These are phyloP conservation scores for Cicer yamashitae DNA, from an alignment of 306 rosid species.

Conservation along the genomic window DNA sequence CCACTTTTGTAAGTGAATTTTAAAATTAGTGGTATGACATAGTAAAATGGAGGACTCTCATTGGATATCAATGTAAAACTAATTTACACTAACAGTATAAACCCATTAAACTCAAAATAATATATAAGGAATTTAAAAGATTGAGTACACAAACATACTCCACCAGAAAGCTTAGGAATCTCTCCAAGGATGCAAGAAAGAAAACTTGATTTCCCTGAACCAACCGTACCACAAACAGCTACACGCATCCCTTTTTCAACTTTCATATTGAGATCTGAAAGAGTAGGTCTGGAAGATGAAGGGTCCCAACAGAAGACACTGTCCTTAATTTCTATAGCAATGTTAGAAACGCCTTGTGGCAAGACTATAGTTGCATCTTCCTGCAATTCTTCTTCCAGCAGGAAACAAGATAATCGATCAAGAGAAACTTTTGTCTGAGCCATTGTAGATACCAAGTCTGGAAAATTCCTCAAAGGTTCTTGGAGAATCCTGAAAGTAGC, in stretches of 20 bases:
- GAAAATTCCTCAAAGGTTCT: slow-evolving; percentile 98
- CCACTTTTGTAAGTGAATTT: no score
- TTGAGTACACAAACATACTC: slow-evolving; percentile 66
- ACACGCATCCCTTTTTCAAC: slow-evolving; percentile 90
- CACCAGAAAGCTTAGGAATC: slow-evolving; percentile 88
- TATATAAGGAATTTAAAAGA: slow-evolving; percentile 44
- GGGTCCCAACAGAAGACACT: slow-evolving; percentile 87
- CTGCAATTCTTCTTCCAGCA: slow-evolving; percentile 92
- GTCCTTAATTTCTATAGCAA: slow-evolving; percentile 80
- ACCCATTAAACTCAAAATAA: no score
- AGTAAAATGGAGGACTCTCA: no score
- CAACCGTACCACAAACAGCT: slow-evolving; percentile 96
- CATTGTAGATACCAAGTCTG: slow-evolving; percentile 98
- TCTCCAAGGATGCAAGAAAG: slow-evolving; percentile 98
- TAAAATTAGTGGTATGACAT: no score
- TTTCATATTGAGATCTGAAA: slow-evolving; percentile 78
- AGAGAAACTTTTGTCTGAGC: slow-evolving; percentile 99
- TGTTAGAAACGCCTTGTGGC: slow-evolving; percentile 73
- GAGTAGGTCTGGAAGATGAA: slow-evolving; percentile 78
- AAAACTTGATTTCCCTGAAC: slow-evolving; percentile 95
- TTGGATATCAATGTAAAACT: no score
- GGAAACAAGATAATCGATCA: slow-evolving; percentile 87
- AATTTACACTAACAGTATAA: no score
- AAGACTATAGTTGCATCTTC: slow-evolving; percentile 84
- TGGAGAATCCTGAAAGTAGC: slow-evolving; percentile 99